Base-by-base conservation (phyloP, 2,329 filamentous ascomycete genomes). In the Epichloe sylvatica region DNA sequence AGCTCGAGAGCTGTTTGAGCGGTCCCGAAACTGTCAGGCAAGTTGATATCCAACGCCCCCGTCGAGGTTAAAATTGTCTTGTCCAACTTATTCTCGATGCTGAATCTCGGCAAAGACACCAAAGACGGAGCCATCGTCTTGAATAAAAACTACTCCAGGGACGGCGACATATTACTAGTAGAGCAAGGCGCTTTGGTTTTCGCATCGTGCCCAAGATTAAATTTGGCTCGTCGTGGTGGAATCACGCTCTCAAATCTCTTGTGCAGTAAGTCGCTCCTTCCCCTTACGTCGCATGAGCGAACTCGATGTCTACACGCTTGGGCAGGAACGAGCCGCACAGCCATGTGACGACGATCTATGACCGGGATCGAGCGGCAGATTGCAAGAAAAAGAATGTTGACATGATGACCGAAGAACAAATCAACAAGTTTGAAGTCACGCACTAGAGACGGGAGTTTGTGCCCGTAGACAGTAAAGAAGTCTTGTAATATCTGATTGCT, bases 51-150 rank as follows among this genome's bases (percentile, higher is more conserved):
- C 4, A 69, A n/a, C 1, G 57, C 59, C 1, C 60, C 55, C 2
- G 55, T 53, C 12, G 63, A 51, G 25, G 49, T 49, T 0, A 66
- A 46, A 30, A 60, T 53, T 9, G 65, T 15, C 13, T 58, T 54
- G 33, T 55, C 53, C 43, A 51, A 49, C 12, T 50, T 56, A 40
- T 57, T 52, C 21, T 55, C 46, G 13, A 62, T 50, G 33, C 51
- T 55, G 12, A 65, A 45, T 8, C 39, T 49, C 1, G 64, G 62
- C 5, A 67, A 47, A n/a, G 51, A 49, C 8, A 65, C 47, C 2
- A 47, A 42, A 5, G 52, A 42, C 17, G 50, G 42, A 12, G 38
- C 43, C 57, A 57, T 54, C 11, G 23, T 50, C 39, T 34, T 25
- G 3, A 5, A 9, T 36, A 12, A 23, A 21, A 3, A 5, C 8